Conservation (phyloP, 768 basidiomycete species). For the Cyclocybe aegerita region DNA sequence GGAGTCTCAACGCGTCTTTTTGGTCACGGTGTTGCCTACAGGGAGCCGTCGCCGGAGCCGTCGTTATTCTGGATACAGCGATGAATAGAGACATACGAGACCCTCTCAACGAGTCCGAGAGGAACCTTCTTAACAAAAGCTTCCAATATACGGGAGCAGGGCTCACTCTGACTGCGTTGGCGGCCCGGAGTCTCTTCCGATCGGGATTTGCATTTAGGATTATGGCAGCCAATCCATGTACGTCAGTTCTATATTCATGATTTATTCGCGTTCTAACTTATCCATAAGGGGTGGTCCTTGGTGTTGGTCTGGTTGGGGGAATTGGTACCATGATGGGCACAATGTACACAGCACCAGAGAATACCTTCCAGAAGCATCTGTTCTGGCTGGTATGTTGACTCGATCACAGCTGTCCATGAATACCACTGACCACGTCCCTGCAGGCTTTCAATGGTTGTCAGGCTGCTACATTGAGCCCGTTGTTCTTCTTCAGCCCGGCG, state of each 20-base stretch:
- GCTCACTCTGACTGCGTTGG: conserved; percentile 70
- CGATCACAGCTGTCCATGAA: no score
- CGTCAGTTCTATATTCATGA: conserved; percentile 15
- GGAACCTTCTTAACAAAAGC: conserved; percentile 68
- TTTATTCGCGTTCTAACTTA: background rate
- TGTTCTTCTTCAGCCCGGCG: conserved; percentile 88
- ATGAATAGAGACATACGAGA: conserved; percentile 83
- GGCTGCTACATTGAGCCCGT: conserved; percentile 80
- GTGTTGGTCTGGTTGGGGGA: conserved; percentile 73
- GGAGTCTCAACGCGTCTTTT: conserved; percentile 30
- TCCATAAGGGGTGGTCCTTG: conserved; percentile 73
- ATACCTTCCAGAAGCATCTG: conserved; percentile 70
- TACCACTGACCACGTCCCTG: background rate
- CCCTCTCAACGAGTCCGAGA: conserved; percentile 58
- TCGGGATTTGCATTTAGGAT: conserved; percentile 67
- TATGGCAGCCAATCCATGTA: conserved; percentile 85
- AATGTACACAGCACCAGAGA: conserved; percentile 77
- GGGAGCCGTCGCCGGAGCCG: conserved; percentile 73
- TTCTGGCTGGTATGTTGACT: conserved; percentile 68
- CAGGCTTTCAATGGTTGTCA: conserved; percentile 86
- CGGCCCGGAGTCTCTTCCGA: conserved; percentile 77
- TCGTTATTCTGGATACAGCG: conserved; percentile 60
- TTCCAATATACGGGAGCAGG: conserved; percentile 87
- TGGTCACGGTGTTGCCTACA: no score
- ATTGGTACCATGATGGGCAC: conserved; percentile 88